phyloP scores from a whole-genome alignment of 805 yeast species.

The Clavispora fructus region DNA sequence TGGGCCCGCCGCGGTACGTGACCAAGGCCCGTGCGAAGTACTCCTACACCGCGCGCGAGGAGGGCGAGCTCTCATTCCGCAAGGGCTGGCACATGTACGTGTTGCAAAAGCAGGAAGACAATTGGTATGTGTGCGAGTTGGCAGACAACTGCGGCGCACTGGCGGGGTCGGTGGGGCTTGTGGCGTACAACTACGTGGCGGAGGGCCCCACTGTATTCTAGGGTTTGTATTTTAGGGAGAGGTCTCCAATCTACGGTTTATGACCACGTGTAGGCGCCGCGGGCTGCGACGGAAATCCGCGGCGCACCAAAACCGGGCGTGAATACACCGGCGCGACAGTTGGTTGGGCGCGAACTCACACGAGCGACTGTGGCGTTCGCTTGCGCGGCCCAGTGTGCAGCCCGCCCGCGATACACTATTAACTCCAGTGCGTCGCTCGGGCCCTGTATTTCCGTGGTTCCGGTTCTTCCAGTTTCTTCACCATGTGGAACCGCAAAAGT shows the following conservation, averaged over 20 bases:
- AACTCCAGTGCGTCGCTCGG: too few species aligned
- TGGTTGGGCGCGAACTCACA: too few species aligned
- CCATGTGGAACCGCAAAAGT: too few species aligned
- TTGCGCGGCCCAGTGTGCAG: too few species aligned
- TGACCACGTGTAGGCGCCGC: not conserved
- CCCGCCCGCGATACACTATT: too few species aligned
- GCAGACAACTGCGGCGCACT: conserved; percentile 27
- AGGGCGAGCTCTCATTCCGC: conserved; percentile 35
- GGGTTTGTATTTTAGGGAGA: not conserved
- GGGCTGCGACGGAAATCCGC: not conserved
- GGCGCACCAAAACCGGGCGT: too few species aligned
- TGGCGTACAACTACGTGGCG: conserved; percentile 38
- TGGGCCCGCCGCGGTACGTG: conserved; percentile 24
- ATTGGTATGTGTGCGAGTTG: conserved; percentile 42
- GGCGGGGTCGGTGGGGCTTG: conserved; percentile 35
- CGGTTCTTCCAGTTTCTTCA: too few species aligned
- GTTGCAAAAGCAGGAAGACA: conserved; percentile 39
- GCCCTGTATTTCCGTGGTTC: too few species aligned
- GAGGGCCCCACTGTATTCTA: conserved; percentile 24
- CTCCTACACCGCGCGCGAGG: conserved; percentile 35
- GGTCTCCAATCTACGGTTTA: not conserved
- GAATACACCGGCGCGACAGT: too few species aligned
- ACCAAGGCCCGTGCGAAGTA: conserved; percentile 36
- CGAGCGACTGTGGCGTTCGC: too few species aligned
- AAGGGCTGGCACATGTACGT: conserved; percentile 40